Evolutionary conservation across 225 moss, liverwort and hornwort species (phyloP), one percentile per base, ranked within the genome.

Genomic region (Climacium dendroides): DNA sequence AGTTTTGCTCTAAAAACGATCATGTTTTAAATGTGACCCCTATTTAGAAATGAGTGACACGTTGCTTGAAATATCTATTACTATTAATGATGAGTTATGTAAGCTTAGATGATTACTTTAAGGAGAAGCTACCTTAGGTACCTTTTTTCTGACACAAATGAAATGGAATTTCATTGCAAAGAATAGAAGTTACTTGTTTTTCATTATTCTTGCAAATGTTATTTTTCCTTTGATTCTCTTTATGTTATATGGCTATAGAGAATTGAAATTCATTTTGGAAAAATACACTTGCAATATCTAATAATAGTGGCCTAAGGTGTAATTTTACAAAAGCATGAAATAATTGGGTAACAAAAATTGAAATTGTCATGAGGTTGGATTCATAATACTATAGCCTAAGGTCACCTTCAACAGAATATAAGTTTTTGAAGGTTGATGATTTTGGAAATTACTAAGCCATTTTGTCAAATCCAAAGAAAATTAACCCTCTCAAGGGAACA

Each of bases 401-500:
- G 45, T 72, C 2, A 45, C 4, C 29, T 43, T 24, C 1, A 71
- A 1, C 0, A 0, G 0, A 39, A 69, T 39, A 39, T 7, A 19
- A 19, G 19, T 65, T n/a, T 39, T 39, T 22, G 20, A 37, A 37
- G 23, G 4, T 2, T 0, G 2, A 67, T 67, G 2, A 14, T 13
- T 69, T 69, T 24, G 4, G 24, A 69, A 39, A 39, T 39, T 13
- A 39, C 23, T 23, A 67, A 67, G 10, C 1, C 2, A 16, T 6
- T 45, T 0, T 45, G 2, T 5, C 1, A 2, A 72, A 28, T 72
- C 29, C 28, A 69, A 69, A 24, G 39, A 39, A 39, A 25, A 8
- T 25, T 41, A 19, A 19, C 10, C 14, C 3, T 0, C 3, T 0
- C 7, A 0, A 23, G 24, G 24, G 4, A 11, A 3, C 2, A 0